Conservation (phyloP, 176 grass and related monocot species). For the Tillandsia leiboldiana region DNA sequence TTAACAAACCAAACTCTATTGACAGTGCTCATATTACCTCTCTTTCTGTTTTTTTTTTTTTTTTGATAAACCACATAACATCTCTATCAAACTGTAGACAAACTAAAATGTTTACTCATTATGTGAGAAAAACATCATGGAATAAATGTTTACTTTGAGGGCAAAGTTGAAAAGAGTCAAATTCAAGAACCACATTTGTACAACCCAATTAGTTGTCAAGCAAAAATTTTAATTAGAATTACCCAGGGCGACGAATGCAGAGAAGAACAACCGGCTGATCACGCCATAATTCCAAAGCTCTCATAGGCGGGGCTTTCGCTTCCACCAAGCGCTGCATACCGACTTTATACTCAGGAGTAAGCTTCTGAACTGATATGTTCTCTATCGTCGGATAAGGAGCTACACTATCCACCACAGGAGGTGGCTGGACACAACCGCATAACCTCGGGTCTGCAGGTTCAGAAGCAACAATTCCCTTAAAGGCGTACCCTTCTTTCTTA, state of each 20-base stretch:
- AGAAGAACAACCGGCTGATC: neutral
- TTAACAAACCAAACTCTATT: no score
- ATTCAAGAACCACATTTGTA: no score
- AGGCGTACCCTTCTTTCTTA: neutral
- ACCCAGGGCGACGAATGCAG: neutral
- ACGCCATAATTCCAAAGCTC: neutral
- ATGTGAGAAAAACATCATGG: no score
- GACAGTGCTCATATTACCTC: no score
- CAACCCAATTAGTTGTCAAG: no score
- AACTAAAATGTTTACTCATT: no score
- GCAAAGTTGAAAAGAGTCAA: no score
- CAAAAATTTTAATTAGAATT: neutral
- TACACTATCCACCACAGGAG: neutral
- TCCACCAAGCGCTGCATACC: neutral
- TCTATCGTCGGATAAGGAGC: neutral
- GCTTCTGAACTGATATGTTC: constrained; percentile 3
- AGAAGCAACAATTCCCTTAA: neutral
- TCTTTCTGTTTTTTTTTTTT: no score
- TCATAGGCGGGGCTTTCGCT: neutral
- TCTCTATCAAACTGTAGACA: no score
- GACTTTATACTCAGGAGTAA: constrained; percentile 1
- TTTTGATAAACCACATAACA: no score
- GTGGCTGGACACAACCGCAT: neutral
- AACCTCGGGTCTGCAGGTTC: neutral
- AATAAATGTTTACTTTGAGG: no score